Percentiles rank a stretch among this genome's conserved stretches.
phyloP scores from a whole-genome alignment of 75 land plant species.

The Selaginella moellendorffii region DNA sequence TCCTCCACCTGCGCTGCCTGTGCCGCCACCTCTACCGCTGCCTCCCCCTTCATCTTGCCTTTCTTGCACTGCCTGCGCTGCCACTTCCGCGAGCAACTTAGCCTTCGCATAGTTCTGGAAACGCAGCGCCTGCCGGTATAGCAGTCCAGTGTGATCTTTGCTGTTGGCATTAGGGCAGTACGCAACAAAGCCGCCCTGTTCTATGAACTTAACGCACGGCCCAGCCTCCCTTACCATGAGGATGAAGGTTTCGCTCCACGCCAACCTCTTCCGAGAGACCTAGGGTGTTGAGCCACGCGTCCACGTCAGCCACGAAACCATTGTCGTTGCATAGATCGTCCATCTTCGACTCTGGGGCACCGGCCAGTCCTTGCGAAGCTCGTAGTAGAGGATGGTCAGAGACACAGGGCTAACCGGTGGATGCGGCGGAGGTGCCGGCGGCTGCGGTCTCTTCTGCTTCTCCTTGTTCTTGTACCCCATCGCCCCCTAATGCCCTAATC shows the following conservation, averaged over 20 bases:
- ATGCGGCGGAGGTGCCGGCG: neutral
- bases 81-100: neutral
- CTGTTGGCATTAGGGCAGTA: neutral
- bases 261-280: neutral
- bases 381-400: neutral
- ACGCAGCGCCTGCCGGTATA: neutral
- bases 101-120: neutral
- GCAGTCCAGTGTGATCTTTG: neutral
- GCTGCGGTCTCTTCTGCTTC: neutral
- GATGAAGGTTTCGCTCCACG: neutral
- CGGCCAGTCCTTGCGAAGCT: neutral
- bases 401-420: neutral
- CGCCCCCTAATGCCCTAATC: neutral
- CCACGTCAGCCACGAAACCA: neutral
- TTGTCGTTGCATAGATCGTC: neutral
- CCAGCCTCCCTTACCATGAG: neutral
- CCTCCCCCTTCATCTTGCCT: neutral
- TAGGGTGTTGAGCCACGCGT: neutral
- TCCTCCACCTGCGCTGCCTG: too few species aligned
- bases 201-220: neutral
- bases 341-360: neutral
- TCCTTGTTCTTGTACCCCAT: neutral
- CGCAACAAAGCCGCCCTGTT: conserved; percentile 1
- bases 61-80: neutral
- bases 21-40: too few species aligned